Evolutionary conservation across 495 filamentous ascomycete genomes (phyloP).

Genomic region (Hypoxylon cercidicola): DNA sequence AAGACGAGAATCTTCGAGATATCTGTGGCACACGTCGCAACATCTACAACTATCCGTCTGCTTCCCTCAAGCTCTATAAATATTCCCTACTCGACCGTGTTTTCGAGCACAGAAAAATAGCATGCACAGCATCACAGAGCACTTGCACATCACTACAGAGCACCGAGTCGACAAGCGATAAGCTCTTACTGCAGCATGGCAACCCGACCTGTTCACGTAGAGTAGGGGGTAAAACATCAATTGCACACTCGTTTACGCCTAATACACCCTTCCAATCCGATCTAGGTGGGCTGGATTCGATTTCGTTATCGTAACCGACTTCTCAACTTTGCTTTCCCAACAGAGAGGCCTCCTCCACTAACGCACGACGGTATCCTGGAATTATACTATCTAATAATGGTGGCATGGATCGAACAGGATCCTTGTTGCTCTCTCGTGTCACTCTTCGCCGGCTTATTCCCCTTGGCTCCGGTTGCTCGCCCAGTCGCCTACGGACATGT

Average conservation of each 20-base stretch:
- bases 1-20: no score
- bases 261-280: neutral
- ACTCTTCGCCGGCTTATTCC: neutral
- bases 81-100: no score
- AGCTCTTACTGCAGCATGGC: no score
- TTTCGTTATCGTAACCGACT: neutral
- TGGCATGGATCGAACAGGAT: neutral
- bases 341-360: neutral
- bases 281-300: neutral
- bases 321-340: neutral
- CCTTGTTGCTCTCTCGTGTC: neutral
- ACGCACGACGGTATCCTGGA: neutral
- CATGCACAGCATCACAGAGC: no score
- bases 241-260: neutral
- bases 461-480: slow-evolving; percentile 20
- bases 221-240: neutral
- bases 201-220: no score
- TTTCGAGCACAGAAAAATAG: no score
- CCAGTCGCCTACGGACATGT: slow-evolving; percentile 42
- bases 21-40: no score
- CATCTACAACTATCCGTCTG: no score
- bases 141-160: no score
- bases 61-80: no score
- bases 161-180: no score
- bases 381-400: neutral